Percentiles rank a stretch among this genome's conserved stretches.
phyloP scores from a whole-genome alignment of 2,329 filamentous ascomycete species.

The Colletotrichum zoysiae region DNA sequence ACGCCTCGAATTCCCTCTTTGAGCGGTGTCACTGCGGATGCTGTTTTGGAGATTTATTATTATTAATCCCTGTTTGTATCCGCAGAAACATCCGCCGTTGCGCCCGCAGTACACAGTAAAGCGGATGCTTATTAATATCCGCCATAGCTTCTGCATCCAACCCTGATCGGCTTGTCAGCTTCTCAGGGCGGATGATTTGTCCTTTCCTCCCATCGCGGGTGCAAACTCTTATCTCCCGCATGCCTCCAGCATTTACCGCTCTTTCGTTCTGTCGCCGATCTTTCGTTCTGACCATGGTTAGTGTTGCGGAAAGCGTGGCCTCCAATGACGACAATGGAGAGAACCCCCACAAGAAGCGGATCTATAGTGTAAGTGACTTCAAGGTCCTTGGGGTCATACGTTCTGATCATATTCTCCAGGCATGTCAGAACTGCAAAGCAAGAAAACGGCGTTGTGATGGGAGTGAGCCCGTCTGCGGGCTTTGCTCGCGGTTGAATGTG shows the following conservation, averaged over 20 bases:
- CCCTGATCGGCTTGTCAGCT: neutral
- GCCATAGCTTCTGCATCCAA: too few relatives aligned
- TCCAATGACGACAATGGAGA: slow-evolving; percentile 1
- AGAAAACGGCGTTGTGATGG: slow-evolving; percentile 40
- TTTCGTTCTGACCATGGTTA: neutral
- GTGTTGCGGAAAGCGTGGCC: neutral
- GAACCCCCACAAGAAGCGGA: slow-evolving; percentile 30
- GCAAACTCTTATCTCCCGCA: neutral
- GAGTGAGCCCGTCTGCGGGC: slow-evolving; percentile 26
- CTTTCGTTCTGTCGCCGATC: too few relatives aligned
- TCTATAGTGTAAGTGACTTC: slow-evolving; percentile 28
- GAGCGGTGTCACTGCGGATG: neutral
- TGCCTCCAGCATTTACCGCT: neutral
- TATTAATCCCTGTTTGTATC: slow-evolving; percentile 2
- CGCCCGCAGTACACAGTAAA: neutral
- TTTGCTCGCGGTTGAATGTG: slow-evolving; percentile 20
- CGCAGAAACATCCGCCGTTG: slow-evolving; percentile 10
- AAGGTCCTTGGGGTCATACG: neutral
- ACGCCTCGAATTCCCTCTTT: neutral
- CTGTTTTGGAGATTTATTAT: neutral
- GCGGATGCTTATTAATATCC: slow-evolving; percentile 28
- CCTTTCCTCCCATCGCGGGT: neutral
- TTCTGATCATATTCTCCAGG: slow-evolving; percentile 3
- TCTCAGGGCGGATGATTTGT: slow-evolving; percentile 4
- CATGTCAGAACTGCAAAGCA: slow-evolving; percentile 30